Evolutionary conservation across 2,329 filamentous ascomycete genomes (phyloP), one percentile per base, ranked within the genome.

Genomic region (Epichloe hybrida): DNA sequence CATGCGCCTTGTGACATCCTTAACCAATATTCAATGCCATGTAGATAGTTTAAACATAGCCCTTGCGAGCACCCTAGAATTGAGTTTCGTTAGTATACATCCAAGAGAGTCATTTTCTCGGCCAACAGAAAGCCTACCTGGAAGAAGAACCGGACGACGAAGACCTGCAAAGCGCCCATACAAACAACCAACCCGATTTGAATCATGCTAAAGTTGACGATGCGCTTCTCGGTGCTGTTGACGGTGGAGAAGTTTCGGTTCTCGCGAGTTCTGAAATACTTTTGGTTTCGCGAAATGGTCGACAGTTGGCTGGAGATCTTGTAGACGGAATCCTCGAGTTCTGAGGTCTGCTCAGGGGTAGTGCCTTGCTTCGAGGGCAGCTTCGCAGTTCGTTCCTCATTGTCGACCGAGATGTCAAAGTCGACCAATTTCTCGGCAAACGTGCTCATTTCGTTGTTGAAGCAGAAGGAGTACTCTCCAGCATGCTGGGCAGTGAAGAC

Each of bases 221-320:
- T 98, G 56, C 93, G 79, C 66, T 81, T 81, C 75, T 98, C 93
- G 40, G 93, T 98, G 72, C 90, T 96, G 67, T 88, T 80, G 61
- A 98, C 93, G 9, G 93, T 98, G 72, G 88, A 94, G 72, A 98
- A 97, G 72, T 98, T 98, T 55, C 93, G 81, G 77, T 98, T 98
- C 76, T 98, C 93, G 58, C 93, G 83, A 3, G 93, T 98, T 56
- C 94, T 86, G 82, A 98, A 98, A 75, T 98, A 98, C 69, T 98
- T 98, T 65, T 98, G 93, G 74, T 95, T 96, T 63, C 93, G 81
- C 41, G 87, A 89, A 64, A 98, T 93, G 55, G 90, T 96, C 13
- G 89, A 95, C 48, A 98, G 74, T 65, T 95, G 88, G 56, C 88
- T 84, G 12, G 89, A 95, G 54, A 98, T 78, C 74, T 95, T 96